Conservation (phyloP, 495 filamentous ascomycete genomes). For the Antarctomyces pellizariae region DNA sequence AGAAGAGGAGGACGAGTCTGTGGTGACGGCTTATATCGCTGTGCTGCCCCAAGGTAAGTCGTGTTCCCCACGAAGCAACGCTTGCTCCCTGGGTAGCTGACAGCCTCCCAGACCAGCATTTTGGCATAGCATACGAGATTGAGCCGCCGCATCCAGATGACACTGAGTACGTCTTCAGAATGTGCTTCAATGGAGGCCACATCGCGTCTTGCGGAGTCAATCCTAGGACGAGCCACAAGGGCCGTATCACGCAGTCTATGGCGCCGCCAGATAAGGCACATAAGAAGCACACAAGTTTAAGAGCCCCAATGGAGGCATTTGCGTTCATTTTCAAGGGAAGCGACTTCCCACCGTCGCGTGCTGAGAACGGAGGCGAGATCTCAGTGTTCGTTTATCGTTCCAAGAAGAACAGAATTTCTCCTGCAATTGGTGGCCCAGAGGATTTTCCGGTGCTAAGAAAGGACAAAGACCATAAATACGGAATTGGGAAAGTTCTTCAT, state of each 20-base stretch:
- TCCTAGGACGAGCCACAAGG: constrained; percentile 3
- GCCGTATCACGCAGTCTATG: constrained; percentile 15
- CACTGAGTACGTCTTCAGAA: constrained; percentile 23
- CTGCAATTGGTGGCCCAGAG: too few species aligned
- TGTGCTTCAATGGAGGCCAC: constrained; percentile 24
- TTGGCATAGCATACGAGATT: constrained; percentile 21
- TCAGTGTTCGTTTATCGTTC: constrained; percentile 26
- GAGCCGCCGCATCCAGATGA: constrained; percentile 12
- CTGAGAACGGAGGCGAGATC: constrained; percentile 27
- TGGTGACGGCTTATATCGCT: not conserved
- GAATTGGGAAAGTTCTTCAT: constrained; percentile 19
- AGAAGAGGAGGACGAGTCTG: too few species aligned
- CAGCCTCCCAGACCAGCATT: constrained; percentile 22
- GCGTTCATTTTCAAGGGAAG: constrained; percentile 8
- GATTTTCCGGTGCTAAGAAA: too few species aligned
- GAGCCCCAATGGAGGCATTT: constrained; percentile 8
- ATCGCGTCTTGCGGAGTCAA: constrained; percentile 25
- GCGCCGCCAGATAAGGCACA: constrained; percentile 21
- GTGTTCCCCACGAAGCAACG: constrained; percentile 4
- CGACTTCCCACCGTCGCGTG: constrained; percentile 9
- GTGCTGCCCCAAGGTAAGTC: constrained; percentile 1
- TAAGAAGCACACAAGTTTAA: constrained; percentile 9
- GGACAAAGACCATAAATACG: constrained; percentile 17
- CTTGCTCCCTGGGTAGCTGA: not conserved
- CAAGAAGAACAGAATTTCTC: too few species aligned